phyloP scores from a whole-genome alignment of 495 filamentous ascomycete genomes.

The Usnea hakonensis region DNA sequence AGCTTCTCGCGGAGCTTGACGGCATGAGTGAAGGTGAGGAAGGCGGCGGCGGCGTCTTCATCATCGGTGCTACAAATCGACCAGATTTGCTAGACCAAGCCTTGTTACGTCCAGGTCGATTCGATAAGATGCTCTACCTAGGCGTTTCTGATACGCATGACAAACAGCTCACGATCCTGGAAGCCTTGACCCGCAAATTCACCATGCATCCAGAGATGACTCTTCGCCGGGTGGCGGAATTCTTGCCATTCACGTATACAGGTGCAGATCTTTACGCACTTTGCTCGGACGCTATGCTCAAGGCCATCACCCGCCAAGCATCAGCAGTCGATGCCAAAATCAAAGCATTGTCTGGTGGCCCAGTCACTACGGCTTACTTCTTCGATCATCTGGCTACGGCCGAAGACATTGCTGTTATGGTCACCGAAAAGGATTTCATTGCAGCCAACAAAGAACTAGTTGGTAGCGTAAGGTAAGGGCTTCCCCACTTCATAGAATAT shows the following conservation, averaged over 20 bases:
- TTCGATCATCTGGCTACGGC: slow-evolving; percentile 83
- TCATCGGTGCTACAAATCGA: slow-evolving; percentile 93
- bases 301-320: slow-evolving; percentile 90
- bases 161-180: slow-evolving; percentile 89
- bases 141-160: slow-evolving; percentile 95
- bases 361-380: slow-evolving; percentile 82
- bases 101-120: slow-evolving; percentile 80
- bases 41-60: slow-evolving; percentile 82
- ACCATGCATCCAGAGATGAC: slow-evolving; percentile 69
- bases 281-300: slow-evolving; percentile 97
- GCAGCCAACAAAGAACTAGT: slow-evolving; percentile 75
- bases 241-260: slow-evolving; percentile 90
- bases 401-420: slow-evolving; percentile 77
- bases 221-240: slow-evolving; percentile 62
- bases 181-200: slow-evolving; percentile 92
- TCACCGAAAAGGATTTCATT: slow-evolving; percentile 79
- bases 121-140: slow-evolving; percentile 98
- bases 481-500: neutral
- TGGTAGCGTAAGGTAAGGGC: slow-evolving; percentile 67
- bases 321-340: slow-evolving; percentile 79
- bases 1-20: slow-evolving; percentile 89
- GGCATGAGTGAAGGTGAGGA: slow-evolving; percentile 94
- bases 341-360: slow-evolving; percentile 42
- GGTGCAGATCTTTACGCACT: slow-evolving; percentile 95
- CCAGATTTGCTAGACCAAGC: slow-evolving; percentile 92